Evolutionary conservation across 495 filamentous ascomycete species (phyloP).

Genomic region (Elasticomyces elasticus): DNA sequence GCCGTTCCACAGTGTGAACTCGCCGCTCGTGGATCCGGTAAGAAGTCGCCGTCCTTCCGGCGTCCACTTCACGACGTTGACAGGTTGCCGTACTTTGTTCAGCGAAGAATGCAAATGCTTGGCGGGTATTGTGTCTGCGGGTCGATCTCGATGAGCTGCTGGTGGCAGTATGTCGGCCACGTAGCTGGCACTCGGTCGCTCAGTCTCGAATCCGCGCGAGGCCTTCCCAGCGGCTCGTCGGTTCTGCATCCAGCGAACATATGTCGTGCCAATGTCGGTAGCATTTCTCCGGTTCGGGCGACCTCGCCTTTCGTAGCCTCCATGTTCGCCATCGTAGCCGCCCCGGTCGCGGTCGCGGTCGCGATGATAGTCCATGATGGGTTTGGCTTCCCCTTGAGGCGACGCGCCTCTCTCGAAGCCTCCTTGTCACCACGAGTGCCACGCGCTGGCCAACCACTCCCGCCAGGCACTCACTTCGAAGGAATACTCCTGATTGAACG

Average conservation of each 20-base stretch:
- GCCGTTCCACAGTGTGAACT: conserved; percentile 98
- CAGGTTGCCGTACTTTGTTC: conserved; percentile 94
- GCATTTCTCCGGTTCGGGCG: conserved; percentile 41
- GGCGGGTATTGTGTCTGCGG: conserved; percentile 75
- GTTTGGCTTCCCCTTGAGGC: too few relatives aligned
- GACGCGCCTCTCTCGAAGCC: too few relatives aligned
- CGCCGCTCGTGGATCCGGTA: conserved; percentile 88
- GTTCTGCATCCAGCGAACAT: conserved; percentile 87
- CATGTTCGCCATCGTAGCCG: conserved; percentile 12
- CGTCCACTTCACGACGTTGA: conserved; percentile 97
- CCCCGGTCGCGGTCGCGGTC: not conserved
- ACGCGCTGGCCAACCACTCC: too few relatives aligned
- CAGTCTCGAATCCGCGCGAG: conserved; percentile 55
- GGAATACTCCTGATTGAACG: too few relatives aligned
- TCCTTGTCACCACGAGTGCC: too few relatives aligned
- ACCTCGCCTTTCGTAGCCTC: conserved; percentile 10
- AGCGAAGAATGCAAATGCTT: conserved; percentile 89
- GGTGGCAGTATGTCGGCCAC: conserved; percentile 89
- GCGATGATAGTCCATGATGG: not conserved
- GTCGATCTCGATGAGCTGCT: conserved; percentile 54
- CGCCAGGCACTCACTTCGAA: too few relatives aligned
- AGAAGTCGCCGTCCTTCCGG: conserved; percentile 85
- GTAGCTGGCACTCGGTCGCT: conserved; percentile 78
- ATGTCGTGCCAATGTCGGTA: conserved; percentile 89
- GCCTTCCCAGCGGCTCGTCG: conserved; percentile 66